Evolutionary conservation across 2,329 filamentous ascomycete genomes (phyloP), one percentile per base, ranked within the genome.

Genomic region (Colletotrichum lupini): DNA sequence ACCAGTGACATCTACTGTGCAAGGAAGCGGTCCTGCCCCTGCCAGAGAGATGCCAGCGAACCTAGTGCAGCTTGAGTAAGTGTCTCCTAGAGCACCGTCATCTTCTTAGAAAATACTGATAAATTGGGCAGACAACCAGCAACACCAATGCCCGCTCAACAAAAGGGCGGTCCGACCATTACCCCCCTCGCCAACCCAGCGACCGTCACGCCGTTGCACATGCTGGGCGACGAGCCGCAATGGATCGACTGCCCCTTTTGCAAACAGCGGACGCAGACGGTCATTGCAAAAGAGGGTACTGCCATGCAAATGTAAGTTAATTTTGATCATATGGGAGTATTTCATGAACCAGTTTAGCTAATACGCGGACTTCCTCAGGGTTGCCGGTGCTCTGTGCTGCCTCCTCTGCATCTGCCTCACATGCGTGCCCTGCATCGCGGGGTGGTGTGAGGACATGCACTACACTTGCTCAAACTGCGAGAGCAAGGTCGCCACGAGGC

Each of bases 191-290:
- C 30, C 4, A 42, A 52, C 56, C 26, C 63, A 32, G 24, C 30
- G 64, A 57, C 28, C 1, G 64, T 67, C 26, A 67, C 64, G n/a
- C 78, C 79, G 4, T 68, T 81, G 12, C 46, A 79, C 28, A 74
- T 75, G 70, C 78, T 81, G 5, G 65, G 75, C 49, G 73, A 77
- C 9, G 16, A 59, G 14, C 77, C 79, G 8, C 75, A 80, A 60
- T 78, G 74, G 74, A 79, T 80, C 53, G 79, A 81, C 65, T 81
- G 80, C 57, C 80, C 79, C 1, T 81, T 80, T 63, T 81, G 80
- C 74, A 72, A 77, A 7, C 75, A 61, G 9, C 74, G 78, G 42
- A 76, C 78, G 5, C 71, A 71, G 72, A 79, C 77, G 2, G 64
- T 67, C 28, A 59, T 80, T 19, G 52, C 62, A 14, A 77, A 75